A percentile compares a stretch with the other conserved stretches of the same genome.
phyloP scores from a whole-genome alignment of 108 stramenopile genomes.

The Fragilaria crotonensis region DNA sequence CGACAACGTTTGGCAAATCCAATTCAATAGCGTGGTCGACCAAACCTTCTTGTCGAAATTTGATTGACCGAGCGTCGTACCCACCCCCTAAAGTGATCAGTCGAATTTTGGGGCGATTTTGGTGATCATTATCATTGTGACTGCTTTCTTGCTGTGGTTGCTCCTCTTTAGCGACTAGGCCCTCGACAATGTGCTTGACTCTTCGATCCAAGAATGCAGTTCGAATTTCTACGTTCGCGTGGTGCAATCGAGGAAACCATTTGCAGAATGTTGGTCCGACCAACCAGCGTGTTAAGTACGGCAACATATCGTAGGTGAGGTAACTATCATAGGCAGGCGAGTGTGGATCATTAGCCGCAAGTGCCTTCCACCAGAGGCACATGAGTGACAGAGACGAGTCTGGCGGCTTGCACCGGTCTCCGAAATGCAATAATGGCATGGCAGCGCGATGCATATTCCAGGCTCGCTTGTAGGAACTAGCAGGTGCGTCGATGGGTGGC shows the following conservation, averaged over 20 bases:
- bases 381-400: slow-evolving; percentile 47
- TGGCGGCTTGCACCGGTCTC: slow-evolving; percentile 34
- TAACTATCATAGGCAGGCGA: slow-evolving; percentile 49
- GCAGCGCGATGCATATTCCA: slow-evolving; percentile 40
- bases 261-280: slow-evolving; percentile 19
- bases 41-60: slow-evolving; percentile 23
- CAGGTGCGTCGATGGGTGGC: slow-evolving; percentile 28
- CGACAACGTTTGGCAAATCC: slow-evolving; percentile 56
- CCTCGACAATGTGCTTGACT: slow-evolving; percentile 12
- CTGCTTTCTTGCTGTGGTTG: too few species aligned
- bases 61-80: slow-evolving; percentile 59
- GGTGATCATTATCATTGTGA: slow-evolving; percentile 1
- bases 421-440: slow-evolving; percentile 40
- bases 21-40: slow-evolving; percentile 40
- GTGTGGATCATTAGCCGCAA: slow-evolving; percentile 41
- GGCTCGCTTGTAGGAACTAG: slow-evolving; percentile 40
- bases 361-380: slow-evolving; percentile 71
- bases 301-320: slow-evolving; percentile 62
- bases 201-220: slow-evolving; percentile 61
- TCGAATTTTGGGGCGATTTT: slow-evolving; percentile 21
- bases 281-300: slow-evolving; percentile 38
- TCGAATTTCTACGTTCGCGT: slow-evolving; percentile 68
- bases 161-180: background rate
- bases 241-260: slow-evolving; percentile 59
- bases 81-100: slow-evolving; percentile 66